A percentile compares a stretch with the other conserved stretches of the same genome.
Evolutionary conservation across 1,284 basidiomycete species (phyloP).

Genomic region (Erythrobasidium hasegawianum): DNA sequence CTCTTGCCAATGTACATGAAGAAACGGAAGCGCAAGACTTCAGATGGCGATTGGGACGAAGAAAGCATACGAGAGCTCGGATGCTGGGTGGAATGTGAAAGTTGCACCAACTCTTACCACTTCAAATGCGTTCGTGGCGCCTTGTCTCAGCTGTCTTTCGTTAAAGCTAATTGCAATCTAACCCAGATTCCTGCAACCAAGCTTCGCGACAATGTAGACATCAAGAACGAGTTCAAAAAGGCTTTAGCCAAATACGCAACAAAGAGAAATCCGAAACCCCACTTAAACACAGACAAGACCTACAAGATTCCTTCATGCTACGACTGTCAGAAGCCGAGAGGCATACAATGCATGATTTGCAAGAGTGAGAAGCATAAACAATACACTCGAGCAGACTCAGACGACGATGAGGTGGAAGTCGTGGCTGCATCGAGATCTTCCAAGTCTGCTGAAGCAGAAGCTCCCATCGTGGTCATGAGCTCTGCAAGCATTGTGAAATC

Average conservation of each 20-base stretch:
- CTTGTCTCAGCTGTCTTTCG: no score
- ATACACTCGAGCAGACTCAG: neutral
- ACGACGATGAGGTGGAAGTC: conserved; percentile 9
- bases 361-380: neutral
- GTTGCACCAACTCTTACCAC: conserved; percentile 20
- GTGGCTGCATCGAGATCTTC: no score
- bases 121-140: conserved; percentile 15
- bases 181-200: neutral
- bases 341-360: conserved; percentile 40
- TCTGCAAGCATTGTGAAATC: neutral
- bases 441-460: neutral
- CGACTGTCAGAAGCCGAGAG: conserved; percentile 38
- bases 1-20: conserved; percentile 22
- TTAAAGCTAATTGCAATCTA: no score
- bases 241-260: conserved; percentile 6
- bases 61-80: conserved; percentile 9
- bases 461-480: neutral
- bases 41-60: conserved; percentile 16
- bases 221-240: conserved; percentile 5
- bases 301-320: conserved; percentile 39
- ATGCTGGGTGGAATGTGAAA: conserved; percentile 25
- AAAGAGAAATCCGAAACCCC: conserved; percentile 19
- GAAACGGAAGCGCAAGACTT: conserved; percentile 15
- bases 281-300: conserved; percentile 34
- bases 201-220: no score